Conservation (phyloP, 495 filamentous ascomycete genomes). For the Pseudevernia furfuracea region DNA sequence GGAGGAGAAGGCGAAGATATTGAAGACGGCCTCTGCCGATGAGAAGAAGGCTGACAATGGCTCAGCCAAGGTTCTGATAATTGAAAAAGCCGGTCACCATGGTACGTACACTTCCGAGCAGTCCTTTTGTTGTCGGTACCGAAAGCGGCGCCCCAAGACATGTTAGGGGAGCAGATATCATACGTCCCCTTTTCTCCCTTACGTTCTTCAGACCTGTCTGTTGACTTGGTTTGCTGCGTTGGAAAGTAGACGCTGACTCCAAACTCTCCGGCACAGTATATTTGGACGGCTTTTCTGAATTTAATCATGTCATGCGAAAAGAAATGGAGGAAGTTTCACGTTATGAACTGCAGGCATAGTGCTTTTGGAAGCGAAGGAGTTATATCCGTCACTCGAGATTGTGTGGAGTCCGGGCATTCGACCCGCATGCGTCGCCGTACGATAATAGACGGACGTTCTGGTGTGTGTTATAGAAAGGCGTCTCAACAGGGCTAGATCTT, state of each 20-base stretch:
- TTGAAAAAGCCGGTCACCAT: slow-evolving; percentile 82
- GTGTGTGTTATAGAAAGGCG: neutral
- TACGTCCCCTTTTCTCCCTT: neutral
- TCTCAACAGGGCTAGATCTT: neutral
- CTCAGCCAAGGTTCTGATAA: slow-evolving; percentile 74
- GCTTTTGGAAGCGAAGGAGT: slow-evolving; percentile 1
- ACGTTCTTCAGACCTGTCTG: neutral
- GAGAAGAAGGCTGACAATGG: slow-evolving; percentile 68
- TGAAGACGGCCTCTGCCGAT: slow-evolving; percentile 54
- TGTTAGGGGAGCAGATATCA: neutral
- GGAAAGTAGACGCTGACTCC: neutral
- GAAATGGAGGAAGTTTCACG: slow-evolving; percentile 71
- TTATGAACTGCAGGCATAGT: slow-evolving; percentile 31
- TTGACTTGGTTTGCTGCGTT: neutral
- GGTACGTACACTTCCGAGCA: neutral
- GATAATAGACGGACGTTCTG: neutral
- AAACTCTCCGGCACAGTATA: slow-evolving; percentile 45
- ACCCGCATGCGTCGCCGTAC: neutral
- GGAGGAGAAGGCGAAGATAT: slow-evolving; percentile 50
- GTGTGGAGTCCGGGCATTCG: neutral
- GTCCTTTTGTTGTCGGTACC: neutral
- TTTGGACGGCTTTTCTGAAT: slow-evolving; percentile 81
- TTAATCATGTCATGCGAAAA: slow-evolving; percentile 65
- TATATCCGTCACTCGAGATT: neutral
- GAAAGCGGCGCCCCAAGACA: neutral